Evolutionary conservation across 2,329 filamentous ascomycete genomes (phyloP).

Genomic region (Pseudogymnoascus sp.): DNA sequence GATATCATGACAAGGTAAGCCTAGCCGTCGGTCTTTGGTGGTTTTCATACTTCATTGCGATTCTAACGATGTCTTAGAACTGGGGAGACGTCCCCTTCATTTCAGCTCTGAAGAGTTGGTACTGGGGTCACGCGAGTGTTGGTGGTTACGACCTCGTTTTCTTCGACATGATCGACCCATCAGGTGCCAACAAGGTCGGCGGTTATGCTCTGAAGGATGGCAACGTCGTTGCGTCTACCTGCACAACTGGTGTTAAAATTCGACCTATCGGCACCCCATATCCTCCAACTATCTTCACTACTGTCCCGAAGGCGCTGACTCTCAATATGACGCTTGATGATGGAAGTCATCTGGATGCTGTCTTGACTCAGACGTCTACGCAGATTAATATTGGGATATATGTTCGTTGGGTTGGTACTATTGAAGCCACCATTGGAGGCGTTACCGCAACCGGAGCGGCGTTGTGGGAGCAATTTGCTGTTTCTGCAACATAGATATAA

Average conservation of each 20-base stretch:
- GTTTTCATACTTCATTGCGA: background rate
- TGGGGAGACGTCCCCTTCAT: no score
- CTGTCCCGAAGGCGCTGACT: background rate
- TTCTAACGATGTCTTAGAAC: background rate
- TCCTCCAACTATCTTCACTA: background rate
- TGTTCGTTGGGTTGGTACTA: constrained; percentile 1
- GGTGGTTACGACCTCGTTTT: background rate
- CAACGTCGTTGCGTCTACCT: background rate
- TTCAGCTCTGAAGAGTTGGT: background rate
- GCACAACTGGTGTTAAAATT: background rate
- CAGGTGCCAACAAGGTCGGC: background rate
- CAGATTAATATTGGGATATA: background rate
- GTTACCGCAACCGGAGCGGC: background rate
- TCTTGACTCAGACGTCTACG: background rate
- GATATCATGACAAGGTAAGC: constrained; percentile 6
- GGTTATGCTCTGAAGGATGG: background rate
- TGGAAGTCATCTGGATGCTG: background rate
- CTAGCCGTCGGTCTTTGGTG: background rate
- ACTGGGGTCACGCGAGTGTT: constrained; percentile 1
- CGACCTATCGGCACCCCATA: background rate
- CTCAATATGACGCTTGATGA: constrained; percentile 9
- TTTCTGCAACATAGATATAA: background rate
- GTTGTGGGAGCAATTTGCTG: constrained; percentile 2
- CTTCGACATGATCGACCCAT: background rate
- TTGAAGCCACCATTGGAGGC: background rate